Evolutionary conservation across 805 yeast species (phyloP).

Genomic region (Lipomyces yamadae): DNA sequence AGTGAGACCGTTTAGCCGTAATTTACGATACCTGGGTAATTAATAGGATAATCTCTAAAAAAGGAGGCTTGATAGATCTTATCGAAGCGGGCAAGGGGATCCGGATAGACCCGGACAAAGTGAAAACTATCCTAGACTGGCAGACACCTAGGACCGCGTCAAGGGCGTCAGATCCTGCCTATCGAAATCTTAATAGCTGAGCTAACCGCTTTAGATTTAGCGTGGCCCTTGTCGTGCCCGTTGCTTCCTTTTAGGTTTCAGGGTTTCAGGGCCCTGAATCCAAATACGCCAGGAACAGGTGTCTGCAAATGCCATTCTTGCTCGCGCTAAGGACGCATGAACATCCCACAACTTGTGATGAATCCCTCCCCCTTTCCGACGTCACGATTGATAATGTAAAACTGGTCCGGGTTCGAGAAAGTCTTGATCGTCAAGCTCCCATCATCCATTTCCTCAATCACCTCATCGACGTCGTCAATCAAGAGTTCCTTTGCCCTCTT

Average conservation of each 20-base stretch:
- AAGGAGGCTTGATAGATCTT: too few relatives aligned
- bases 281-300: neutral
- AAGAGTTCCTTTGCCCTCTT: neutral
- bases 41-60: too few relatives aligned
- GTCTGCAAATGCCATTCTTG: neutral
- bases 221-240: too few relatives aligned
- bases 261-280: too few relatives aligned
- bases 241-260: too few relatives aligned
- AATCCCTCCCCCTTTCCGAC: neutral
- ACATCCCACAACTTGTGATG: neutral
- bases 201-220: too few relatives aligned
- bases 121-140: slow-evolving; percentile 14
- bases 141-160: slow-evolving; percentile 13
- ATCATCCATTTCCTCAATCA: neutral
- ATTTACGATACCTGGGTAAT: too few relatives aligned
- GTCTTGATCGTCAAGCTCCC: neutral
- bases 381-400: neutral
- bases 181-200: too few relatives aligned
- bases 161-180: slow-evolving; percentile 16
- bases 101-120: slow-evolving; percentile 15
- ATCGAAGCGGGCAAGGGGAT: slow-evolving; percentile 12
- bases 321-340: neutral
- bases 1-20: too few relatives aligned
- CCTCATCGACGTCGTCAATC: neutral
- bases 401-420: neutral